Evolutionary conservation across 1,139 yeast species (phyloP), one percentile per base, ranked within the genome.

Genomic region (Geotrichum histeridarum): DNA sequence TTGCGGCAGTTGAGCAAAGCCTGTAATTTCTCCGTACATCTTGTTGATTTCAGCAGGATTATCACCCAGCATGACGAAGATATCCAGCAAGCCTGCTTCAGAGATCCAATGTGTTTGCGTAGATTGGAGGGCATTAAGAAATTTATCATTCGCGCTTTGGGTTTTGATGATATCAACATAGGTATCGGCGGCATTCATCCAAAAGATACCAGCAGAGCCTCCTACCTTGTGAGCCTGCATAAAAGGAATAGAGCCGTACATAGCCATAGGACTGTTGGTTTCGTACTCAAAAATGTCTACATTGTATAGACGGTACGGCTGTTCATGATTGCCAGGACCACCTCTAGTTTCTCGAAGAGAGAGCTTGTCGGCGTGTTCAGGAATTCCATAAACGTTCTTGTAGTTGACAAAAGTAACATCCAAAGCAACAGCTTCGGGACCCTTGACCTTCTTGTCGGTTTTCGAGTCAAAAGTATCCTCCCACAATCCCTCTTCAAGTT

Each of bases 271-370:
- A 36, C 95, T 85, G 58, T 86, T 79, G 1, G 83, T 76, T 62
- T 88, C 95, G 67, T 93, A 93, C 70, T 93, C 97, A 69, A 93
- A 93, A 48, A 91, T 91, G 66, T 93, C 99, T 33, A 91, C 97
- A 62, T 93, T 93, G 74, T 72, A 94, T 48, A 93, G 73, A 47
- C 99, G 77, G 70, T 93, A 93, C 1, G 98, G 98, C 48, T 81
- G 83, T 44, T 67, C 62, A 44, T 77, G 78, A 1, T 73, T 63
- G 11, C 68, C 71, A 8, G 59, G 60, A 27, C 59, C 58, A 4
- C 70, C 67, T n/a, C 64, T 54, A 0, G 97, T 89, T 61, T 86
- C 93, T 56, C 82, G 78, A 61, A 93, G 74, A 22, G 84, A 77
- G 57, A 93, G 71, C 0, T 85, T 74, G 63, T 88, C 96, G 0